Base-by-base conservation (phyloP, 2,329 filamentous ascomycete species). In the Beauveria sp. region DNA sequence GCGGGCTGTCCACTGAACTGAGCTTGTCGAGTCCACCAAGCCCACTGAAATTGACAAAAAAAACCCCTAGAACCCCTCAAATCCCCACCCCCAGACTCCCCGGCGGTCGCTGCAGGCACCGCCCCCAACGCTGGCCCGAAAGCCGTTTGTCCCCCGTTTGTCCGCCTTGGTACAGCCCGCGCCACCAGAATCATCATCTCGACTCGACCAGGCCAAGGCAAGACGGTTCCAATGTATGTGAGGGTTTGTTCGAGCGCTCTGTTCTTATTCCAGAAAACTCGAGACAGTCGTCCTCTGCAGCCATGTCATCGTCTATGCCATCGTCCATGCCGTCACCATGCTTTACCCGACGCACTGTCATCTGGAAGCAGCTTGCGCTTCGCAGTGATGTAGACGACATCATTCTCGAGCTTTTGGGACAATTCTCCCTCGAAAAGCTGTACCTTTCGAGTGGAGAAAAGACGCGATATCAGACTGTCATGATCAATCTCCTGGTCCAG, bases 391-490 rank as follows among this genome's bases (percentile, higher is more conserved):
- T 75, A 61, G 75, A 77, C 64, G 72, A 73, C 65, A 73, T 77
- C 53, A 70, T 77, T 45, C 62, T 75, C 12, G 74, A 77, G 65
- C 66, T 76, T n/a, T 68, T 77, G 9, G 75, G 75, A 28, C 68
- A 70, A n/a, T 77, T 77, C 64, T 74, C 74, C 9, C 67, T 77
- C 20, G 75, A 77, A 61, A 75, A 71, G 63, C 72, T 77, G 42
- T 76, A 77, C 61, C 66, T 72, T 9, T 69, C 73, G 22, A 63
- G 67, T 26, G 68, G 72, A 53, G 70, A 72, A 26, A 68, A 71
- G 28, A 66, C 67, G 3, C 18, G 38, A 3, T 75, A 76, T 64
- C 74, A 76, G 60, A 67, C 68, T 30, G 64, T 75, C 42, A 69
- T 76, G 20, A 70, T 72, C 40, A 68, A 67, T 18, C 65, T 77